phyloP scores from a whole-genome alignment of 768 basidiomycete genomes.

The Lactarius quietus region DNA sequence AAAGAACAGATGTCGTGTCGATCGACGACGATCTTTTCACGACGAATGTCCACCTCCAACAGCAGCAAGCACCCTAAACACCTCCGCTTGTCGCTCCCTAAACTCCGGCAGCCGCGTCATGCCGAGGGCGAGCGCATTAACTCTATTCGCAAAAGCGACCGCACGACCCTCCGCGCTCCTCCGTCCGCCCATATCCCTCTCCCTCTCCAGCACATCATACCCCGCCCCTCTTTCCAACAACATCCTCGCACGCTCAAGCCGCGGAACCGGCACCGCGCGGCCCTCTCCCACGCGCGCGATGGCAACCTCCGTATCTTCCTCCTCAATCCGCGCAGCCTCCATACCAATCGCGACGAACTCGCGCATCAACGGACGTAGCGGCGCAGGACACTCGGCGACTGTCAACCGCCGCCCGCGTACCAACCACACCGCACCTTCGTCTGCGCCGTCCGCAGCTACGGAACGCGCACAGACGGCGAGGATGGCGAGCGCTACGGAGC shows the following conservation, averaged over 20 bases:
- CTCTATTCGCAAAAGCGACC: slow-evolving; percentile 69
- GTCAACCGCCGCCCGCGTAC: slow-evolving; percentile 47
- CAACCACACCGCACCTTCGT: background rate
- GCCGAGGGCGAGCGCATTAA: slow-evolving; percentile 68
- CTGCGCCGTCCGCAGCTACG: slow-evolving; percentile 44
- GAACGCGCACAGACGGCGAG: slow-evolving; percentile 58
- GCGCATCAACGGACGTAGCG: slow-evolving; percentile 65
- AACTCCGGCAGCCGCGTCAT: slow-evolving; percentile 73
- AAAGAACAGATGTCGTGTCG: background rate
- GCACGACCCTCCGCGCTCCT: slow-evolving; percentile 61
- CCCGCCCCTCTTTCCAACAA: slow-evolving; percentile 63
- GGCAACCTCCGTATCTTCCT: slow-evolving; percentile 52
- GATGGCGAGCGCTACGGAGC: slow-evolving; percentile 68
- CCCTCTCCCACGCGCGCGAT: slow-evolving; percentile 39
- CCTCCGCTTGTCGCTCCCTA: slow-evolving; percentile 61
- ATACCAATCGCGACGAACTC: slow-evolving; percentile 57
- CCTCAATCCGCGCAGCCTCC: slow-evolving; percentile 46
- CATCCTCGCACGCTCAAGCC: slow-evolving; percentile 54
- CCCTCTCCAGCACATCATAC: slow-evolving; percentile 31
- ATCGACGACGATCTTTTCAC: background rate
- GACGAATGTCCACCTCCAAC: slow-evolving; percentile 22
- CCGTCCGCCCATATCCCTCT: slow-evolving; percentile 35
- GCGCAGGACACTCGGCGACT: slow-evolving; percentile 55
- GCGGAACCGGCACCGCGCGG: slow-evolving; percentile 39
- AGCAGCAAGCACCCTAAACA: slow-evolving; percentile 64